Conservation (phyloP, 192 early-diverging fungal species). For the Coemansia sp. region DNA sequence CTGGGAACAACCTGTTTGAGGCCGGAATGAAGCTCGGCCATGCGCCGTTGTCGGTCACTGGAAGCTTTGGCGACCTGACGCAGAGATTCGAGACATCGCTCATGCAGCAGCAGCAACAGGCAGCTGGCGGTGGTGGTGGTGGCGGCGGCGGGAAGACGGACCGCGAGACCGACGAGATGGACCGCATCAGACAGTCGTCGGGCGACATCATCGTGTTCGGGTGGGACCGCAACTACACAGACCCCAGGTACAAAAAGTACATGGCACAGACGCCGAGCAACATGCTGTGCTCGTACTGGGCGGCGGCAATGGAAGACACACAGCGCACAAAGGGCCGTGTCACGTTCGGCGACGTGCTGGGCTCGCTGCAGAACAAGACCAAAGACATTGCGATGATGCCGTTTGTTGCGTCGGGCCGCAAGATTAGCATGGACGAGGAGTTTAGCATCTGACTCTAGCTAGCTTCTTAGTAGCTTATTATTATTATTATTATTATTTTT, state of each 20-base stretch:
- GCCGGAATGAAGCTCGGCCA: constrained; percentile 15
- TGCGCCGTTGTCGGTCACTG: constrained; percentile 3
- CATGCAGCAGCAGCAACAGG: constrained; percentile 32
- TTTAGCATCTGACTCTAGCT: constrained; percentile 47
- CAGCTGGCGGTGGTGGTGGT: constrained; percentile 3
- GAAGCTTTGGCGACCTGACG: constrained; percentile 43
- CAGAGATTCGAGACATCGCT: constrained; percentile 33
- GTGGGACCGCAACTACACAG: constrained; percentile 67
- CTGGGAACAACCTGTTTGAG: constrained; percentile 46
- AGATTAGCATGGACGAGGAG: constrained; percentile 51
- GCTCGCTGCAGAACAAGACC: constrained; percentile 28
- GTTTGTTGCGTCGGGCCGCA: constrained; percentile 52
- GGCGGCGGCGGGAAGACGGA: not conserved
- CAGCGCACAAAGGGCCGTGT: constrained; percentile 31
- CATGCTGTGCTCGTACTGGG: constrained; percentile 67
- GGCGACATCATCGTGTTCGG: constrained; percentile 62
- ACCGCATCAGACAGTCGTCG: constrained; percentile 31
- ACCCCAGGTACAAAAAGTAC: constrained; percentile 68
- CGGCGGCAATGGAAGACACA: constrained; percentile 61
- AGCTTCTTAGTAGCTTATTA: too few relatives aligned
- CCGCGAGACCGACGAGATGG: constrained; percentile 15
- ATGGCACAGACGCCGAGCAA: constrained; percentile 65
- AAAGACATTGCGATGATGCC: constrained; percentile 49
- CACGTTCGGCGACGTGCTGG: constrained; percentile 58
- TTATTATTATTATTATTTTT: too few relatives aligned